These are phyloP conservation scores for Erythrophleum fordii DNA, from an alignment of 306 rosid genomes.

Conservation along the genomic window DNA sequence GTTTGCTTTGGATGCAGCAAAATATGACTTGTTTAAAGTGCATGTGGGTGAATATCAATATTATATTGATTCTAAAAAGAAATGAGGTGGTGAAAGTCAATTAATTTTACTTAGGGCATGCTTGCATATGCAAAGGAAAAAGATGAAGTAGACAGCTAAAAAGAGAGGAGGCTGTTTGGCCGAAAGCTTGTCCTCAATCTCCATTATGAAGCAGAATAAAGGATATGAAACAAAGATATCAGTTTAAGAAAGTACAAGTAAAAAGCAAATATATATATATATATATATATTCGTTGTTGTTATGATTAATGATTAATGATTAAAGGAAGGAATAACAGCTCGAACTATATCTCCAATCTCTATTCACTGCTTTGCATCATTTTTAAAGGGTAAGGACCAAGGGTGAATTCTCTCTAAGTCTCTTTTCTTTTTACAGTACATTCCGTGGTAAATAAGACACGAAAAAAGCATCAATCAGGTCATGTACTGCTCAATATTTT, in stretches of 20 bases:
- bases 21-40: conserved; percentile 9
- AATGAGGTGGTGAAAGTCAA: not conserved
- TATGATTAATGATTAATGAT: too few relatives aligned
- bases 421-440: not conserved
- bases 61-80: too few relatives aligned
- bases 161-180: conserved; percentile 37
- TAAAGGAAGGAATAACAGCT: too few relatives aligned
- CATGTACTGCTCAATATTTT: not conserved
- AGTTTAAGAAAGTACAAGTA: conserved; percentile 33
- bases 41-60: not conserved
- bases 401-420: not conserved
- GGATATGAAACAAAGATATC: conserved; percentile 17
- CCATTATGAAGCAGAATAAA: conserved; percentile 21
- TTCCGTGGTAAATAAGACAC: not conserved
- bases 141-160: conserved; percentile 26
- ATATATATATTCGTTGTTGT: too few relatives aligned
- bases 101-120: conserved; percentile 17
- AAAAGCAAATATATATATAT: conserved; percentile 31
- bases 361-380: too few relatives aligned
- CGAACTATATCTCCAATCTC: too few relatives aligned
- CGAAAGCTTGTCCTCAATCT: conserved; percentile 33
- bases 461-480: not conserved
- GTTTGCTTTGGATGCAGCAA: conserved; percentile 30
- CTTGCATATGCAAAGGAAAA: conserved; percentile 16
- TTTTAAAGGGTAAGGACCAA: too few relatives aligned